Conservation (phyloP, 1,284 basidiomycete genomes). For the Lignosus rhinocerotis region DNA sequence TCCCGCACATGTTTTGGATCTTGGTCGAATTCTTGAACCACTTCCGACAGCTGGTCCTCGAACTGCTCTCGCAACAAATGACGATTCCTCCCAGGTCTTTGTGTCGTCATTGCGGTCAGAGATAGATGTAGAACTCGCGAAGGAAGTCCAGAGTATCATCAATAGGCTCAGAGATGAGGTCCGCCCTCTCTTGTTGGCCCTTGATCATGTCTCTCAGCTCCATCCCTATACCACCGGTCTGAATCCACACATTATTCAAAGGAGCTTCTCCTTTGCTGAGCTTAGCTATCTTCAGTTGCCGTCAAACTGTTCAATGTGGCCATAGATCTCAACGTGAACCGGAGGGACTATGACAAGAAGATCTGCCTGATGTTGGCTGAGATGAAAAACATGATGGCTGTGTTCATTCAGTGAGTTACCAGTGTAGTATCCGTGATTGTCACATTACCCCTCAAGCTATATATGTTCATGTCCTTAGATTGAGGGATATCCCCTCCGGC, state of each 20-base stretch:
- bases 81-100: no score
- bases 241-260: not conserved
- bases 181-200: conserved; percentile 15
- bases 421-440: no score
- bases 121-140: no score
- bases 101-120: no score
- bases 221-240: conserved; percentile 35
- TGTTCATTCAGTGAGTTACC: conserved; percentile 38
- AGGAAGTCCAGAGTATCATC: no score
- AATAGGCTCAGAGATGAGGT: no score
- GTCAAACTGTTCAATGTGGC: conserved; percentile 46
- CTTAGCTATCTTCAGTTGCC: conserved; percentile 33
- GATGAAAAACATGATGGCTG: conserved; percentile 48
- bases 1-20: no score
- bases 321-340: conserved; percentile 40
- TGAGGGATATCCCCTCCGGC: conserved; percentile 16
- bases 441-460: no score
- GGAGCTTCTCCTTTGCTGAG: not conserved
- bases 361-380: conserved; percentile 40
- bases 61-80: no score
- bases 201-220: conserved; percentile 31
- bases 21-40: no score
- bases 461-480: no score
- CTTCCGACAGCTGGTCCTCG: no score
- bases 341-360: conserved; percentile 45